These are phyloP conservation scores for Sporobolomyces pararoseus DNA, from an alignment of 768 basidiomycete species.

Conservation along the genomic window DNA sequence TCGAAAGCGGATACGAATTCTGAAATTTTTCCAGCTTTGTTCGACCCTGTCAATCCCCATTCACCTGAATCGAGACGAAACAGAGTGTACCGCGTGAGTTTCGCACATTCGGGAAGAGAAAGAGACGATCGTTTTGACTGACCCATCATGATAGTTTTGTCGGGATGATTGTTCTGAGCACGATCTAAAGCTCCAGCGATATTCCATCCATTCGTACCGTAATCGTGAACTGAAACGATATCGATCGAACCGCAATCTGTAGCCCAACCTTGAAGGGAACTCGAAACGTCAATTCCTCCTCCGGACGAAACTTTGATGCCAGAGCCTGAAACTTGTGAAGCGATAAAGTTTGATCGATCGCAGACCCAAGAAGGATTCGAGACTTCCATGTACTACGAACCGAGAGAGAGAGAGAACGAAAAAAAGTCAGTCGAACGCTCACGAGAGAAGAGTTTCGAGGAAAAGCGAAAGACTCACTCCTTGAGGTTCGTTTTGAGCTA, in stretches of 20 bases:
- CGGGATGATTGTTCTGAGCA: slow-evolving; percentile 25
- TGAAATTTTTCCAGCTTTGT: slow-evolving; percentile 41
- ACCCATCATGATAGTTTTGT: slow-evolving; percentile 43
- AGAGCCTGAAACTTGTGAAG: slow-evolving; percentile 34
- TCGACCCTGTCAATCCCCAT: slow-evolving; percentile 43
- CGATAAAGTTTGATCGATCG: slow-evolving; percentile 41
- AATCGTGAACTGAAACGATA: slow-evolving; percentile 46
- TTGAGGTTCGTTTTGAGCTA: slow-evolving; percentile 45
- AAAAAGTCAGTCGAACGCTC: not conserved
- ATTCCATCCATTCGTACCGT: slow-evolving; percentile 36
- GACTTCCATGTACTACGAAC: slow-evolving; percentile 41
- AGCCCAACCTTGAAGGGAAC: slow-evolving; percentile 43
- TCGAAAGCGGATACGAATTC: slow-evolving; percentile 39
- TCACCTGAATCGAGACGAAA: slow-evolving; percentile 37
- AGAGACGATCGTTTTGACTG: not conserved
- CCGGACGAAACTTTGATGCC: slow-evolving; percentile 43
- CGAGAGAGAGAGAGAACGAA: not conserved
- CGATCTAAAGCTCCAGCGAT: slow-evolving; percentile 34
- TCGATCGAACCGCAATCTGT: slow-evolving; percentile 43
- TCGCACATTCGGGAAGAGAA: no score
- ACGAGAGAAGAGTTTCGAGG: not conserved
- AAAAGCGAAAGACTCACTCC: slow-evolving; percentile 18
- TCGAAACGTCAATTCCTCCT: slow-evolving; percentile 42
- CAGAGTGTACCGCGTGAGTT: no score
- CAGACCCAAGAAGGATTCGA: slow-evolving; percentile 43